These are phyloP conservation scores for Solanum chilense DNA, from an alignment of 257 asterid genomes.

Conservation along the genomic window DNA sequence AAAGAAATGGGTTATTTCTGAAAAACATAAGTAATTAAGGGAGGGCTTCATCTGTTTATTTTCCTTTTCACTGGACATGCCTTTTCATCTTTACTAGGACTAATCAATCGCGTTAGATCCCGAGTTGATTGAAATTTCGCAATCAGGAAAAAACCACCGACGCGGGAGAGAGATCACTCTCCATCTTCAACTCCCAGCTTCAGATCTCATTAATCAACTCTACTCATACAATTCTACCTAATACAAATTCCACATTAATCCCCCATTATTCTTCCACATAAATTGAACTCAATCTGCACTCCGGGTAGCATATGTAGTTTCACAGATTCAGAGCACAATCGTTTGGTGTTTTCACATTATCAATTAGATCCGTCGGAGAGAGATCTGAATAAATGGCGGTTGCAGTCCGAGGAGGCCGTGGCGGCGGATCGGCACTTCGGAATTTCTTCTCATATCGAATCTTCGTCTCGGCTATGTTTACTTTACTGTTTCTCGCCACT, in stretches of 20 bases:
- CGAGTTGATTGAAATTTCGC: not conserved
- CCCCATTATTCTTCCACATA: not conserved
- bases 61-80: not conserved
- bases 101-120: not conserved
- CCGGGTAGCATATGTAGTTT: not conserved
- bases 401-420: conserved; percentile 77
- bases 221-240: not conserved
- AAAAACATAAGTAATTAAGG: not conserved
- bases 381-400: conserved; percentile 54
- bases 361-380: conserved; percentile 2
- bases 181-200: not conserved
- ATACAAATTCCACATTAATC: not conserved
- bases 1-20: too few relatives aligned
- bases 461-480: conserved; percentile 85
- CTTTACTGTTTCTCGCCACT: conserved; percentile 78
- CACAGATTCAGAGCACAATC: not conserved
- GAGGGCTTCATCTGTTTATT: not conserved
- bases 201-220: not conserved
- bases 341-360: not conserved
- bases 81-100: not conserved
- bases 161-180: not conserved
- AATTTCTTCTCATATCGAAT: conserved; percentile 86
- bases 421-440: conserved; percentile 67
- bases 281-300: not conserved
- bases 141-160: not conserved